Conservation (phyloP, 177 flowering plant species). For the Tripterygium wilfordii region DNA sequence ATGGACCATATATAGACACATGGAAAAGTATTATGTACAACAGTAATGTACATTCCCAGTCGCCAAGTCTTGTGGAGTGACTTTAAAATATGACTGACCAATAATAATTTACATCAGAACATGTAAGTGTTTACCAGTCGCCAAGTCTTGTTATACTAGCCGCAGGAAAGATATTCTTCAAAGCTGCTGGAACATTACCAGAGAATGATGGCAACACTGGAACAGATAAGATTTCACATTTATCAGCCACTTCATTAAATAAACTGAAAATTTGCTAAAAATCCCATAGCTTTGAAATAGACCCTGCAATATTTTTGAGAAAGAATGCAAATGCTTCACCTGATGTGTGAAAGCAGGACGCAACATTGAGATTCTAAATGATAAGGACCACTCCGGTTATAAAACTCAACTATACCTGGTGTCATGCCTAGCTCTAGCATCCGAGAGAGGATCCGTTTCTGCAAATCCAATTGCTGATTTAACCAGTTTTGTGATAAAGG, state of each 20-base stretch:
- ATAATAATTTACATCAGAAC: not conserved
- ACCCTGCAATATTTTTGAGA: not conserved
- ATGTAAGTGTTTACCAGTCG: conserved; percentile 67
- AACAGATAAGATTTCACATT: conserved; percentile 9
- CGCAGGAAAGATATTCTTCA: conserved; percentile 59
- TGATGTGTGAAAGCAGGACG: no score
- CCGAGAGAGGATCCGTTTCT: conserved; percentile 73
- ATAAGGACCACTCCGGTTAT: no score
- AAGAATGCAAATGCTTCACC: no score
- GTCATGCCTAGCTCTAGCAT: conserved; percentile 96
- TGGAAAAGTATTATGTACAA: no score
- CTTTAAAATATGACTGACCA: no score
- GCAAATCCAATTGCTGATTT: conserved; percentile 71
- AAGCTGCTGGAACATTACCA: conserved; percentile 90
- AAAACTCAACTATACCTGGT: conserved; percentile 56
- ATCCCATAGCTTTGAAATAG: not conserved
- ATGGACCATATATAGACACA: not conserved
- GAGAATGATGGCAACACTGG: conserved; percentile 95
- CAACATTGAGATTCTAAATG: not conserved
- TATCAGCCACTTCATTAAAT: not conserved
- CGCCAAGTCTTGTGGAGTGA: no score
- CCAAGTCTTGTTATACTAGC: conserved; percentile 91
- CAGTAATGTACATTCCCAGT: no score
- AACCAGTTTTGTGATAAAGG: conserved; percentile 89
- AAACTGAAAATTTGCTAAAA: not conserved